A percentile compares a stretch with the other conserved stretches of the same genome.
Conservation (phyloP, 2,329 filamentous ascomycete genomes). For the Pestalotiopsis sp. region DNA sequence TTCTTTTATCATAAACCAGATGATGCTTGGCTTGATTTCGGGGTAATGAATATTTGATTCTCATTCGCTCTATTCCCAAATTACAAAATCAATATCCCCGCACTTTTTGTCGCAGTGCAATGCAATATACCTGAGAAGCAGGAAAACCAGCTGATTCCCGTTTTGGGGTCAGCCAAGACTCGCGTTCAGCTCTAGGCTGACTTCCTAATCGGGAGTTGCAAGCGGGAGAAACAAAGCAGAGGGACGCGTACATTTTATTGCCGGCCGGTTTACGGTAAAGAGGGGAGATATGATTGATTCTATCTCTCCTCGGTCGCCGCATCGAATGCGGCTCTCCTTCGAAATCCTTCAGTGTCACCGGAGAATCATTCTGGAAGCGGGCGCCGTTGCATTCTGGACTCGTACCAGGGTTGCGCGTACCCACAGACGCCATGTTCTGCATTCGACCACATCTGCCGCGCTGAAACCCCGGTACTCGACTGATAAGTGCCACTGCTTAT, state of each 20-base stretch:
- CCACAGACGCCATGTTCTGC: neutral
- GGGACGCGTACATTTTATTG: neutral
- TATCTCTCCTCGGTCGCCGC: neutral
- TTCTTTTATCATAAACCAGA: neutral
- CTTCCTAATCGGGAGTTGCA: constrained; percentile 4
- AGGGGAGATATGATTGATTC: neutral
- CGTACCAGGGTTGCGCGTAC: neutral
- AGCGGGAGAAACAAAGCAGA: neutral
- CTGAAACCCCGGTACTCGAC: neutral
- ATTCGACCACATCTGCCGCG: neutral
- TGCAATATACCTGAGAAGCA: neutral
- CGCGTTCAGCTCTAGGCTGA: neutral
- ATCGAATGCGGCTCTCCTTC: neutral
- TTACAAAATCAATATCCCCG: neutral
- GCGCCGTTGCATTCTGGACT: neutral
- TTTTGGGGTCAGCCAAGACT: constrained; percentile 7
- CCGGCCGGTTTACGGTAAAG: neutral
- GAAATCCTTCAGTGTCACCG: neutral
- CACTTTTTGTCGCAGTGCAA: neutral
- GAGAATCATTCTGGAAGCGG: neutral
- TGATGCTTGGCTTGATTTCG: neutral
- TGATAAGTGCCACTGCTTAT: neutral
- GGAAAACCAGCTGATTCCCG: neutral
- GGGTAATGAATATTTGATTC: neutral
- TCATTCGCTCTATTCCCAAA: neutral